Conservation (phyloP, 192 early-diverging fungal genomes). For the Backusella australiensis region DNA sequence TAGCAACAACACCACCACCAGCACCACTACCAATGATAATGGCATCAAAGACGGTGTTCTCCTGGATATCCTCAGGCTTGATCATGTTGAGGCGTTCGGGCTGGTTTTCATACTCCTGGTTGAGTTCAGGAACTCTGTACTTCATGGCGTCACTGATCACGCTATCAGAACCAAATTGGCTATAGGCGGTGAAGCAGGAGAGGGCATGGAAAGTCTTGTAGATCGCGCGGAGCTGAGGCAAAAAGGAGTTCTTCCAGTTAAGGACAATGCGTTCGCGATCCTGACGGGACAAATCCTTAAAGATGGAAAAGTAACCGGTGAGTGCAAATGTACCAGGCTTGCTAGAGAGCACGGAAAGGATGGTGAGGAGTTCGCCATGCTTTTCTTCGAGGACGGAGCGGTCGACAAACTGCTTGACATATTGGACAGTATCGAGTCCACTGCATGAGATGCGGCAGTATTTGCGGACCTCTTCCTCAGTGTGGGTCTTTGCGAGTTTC, state of each 20-base stretch:
- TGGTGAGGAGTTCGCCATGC: not conserved
- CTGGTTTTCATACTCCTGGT: not conserved
- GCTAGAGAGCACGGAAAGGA: slow-evolving; percentile 35
- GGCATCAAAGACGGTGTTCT: slow-evolving; percentile 41
- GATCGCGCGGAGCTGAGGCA: slow-evolving; percentile 30
- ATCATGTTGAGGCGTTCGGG: not conserved
- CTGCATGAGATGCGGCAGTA: not conserved
- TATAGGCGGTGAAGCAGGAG: slow-evolving; percentile 17
- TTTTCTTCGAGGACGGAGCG: slow-evolving; percentile 18
- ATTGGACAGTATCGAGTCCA: not conserved
- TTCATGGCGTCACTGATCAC: slow-evolving; percentile 50
- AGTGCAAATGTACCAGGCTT: slow-evolving; percentile 28
- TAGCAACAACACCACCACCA: slow-evolving; percentile 68
- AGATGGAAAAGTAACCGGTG: slow-evolving; percentile 18
- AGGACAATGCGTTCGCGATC: slow-evolving; percentile 32
- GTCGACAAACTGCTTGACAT: not conserved
- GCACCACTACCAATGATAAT: slow-evolving; percentile 71
- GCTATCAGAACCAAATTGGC: slow-evolving; percentile 23
- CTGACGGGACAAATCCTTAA: slow-evolving; percentile 28
- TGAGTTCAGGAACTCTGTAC: slow-evolving; percentile 47
- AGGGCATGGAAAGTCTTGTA: slow-evolving; percentile 32
- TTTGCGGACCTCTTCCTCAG: slow-evolving; percentile 18
- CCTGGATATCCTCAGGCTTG: not conserved
- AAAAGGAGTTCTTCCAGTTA: slow-evolving; percentile 18
- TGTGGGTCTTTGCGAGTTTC: slow-evolving; percentile 22